Evolutionary conservation across 2,329 filamentous ascomycete genomes (phyloP), one percentile per base, ranked within the genome.

Genomic region (Teratosphaeria gauchensis): DNA sequence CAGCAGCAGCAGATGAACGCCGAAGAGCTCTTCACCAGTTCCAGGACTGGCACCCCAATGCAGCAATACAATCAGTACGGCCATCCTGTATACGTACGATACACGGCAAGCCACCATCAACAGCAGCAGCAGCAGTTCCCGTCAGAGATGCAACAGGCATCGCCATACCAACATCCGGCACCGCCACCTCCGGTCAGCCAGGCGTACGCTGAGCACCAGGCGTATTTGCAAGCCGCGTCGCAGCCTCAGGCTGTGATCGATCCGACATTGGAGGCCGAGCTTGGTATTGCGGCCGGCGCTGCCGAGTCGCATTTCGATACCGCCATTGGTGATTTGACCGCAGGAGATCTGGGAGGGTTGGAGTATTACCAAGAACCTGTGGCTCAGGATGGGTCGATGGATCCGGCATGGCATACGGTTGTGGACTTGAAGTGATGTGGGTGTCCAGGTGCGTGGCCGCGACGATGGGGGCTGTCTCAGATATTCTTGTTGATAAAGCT

Each of bases 181-280:
- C 55, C 57, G 7, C 61, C 61, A 56, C 65, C 63, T 32, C 59
- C 63, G 14, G 56, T 60, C 24, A 62, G 64, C 52, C 62, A 66
- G 54, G 51, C 61, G 52, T 68, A 69, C 52, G 56, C 56, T 24
- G 68, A 71, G 60, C 69, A 71, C 55, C 64, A 65, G 52, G 65
- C 66, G 53, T 71, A 70, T 53, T 61, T 71, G 19, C 64, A 68
- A 54, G 61, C 61, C 16, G 64, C 65, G 9, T 62, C 68, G 5
- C 68, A 71, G 60, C 65, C 69, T 14, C 67, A 68, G 58, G 60
- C 64, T 9, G 66, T 63, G 38, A 68, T 71, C 54, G 69, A 71
- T 58, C 69, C 69, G 1, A 61, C 58, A 38, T 57, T 71, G 48
- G 65, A 68, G 30, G 66, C 61, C 32, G 65, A 59, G 56, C 56